Conservation (phyloP, 1,284 basidiomycete species). For the Cutaneotrichosporon sp. region DNA sequence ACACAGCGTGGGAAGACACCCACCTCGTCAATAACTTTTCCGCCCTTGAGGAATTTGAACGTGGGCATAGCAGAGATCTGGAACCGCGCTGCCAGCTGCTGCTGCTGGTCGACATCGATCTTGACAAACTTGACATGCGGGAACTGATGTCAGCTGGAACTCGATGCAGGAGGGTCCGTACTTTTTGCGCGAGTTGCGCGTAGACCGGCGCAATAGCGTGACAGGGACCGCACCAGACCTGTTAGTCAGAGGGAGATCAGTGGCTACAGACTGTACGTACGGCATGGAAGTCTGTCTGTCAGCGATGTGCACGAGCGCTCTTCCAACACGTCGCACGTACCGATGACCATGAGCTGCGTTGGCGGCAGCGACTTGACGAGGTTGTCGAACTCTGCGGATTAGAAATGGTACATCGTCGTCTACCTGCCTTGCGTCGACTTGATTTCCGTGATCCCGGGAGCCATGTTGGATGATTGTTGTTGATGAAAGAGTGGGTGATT, state of each 20-base stretch:
- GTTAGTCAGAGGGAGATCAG: neutral
- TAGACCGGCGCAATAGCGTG: slow-evolving; percentile 46
- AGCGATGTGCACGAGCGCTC: neutral
- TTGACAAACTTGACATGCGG: slow-evolving; percentile 47
- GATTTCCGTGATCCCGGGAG: slow-evolving; percentile 8
- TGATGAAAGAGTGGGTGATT: no score
- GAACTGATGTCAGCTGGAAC: slow-evolving; percentile 1
- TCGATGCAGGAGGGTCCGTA: slow-evolving; percentile 3
- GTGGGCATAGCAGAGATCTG: slow-evolving; percentile 51
- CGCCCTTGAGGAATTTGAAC: slow-evolving; percentile 51
- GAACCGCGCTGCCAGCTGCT: slow-evolving; percentile 45
- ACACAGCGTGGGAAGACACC: neutral
- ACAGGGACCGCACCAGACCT: slow-evolving; percentile 42
- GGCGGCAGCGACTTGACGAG: slow-evolving; percentile 9
- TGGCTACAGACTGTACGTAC: slow-evolving; percentile 6
- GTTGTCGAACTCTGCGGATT: slow-evolving; percentile 5
- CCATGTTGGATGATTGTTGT: slow-evolving; percentile 2
- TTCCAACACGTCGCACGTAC: no score
- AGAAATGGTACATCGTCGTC: neutral
- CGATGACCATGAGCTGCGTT: slow-evolving; percentile 10
- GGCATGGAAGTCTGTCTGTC: slow-evolving; percentile 38
- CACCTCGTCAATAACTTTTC: slow-evolving; percentile 45
- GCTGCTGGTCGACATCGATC: slow-evolving; percentile 51
- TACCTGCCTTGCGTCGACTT: slow-evolving; percentile 2
- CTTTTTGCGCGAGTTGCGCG: slow-evolving; percentile 36